These are phyloP conservation scores for Schizosaccharomyces lindneri DNA, from an alignment of 805 yeast species.

Conservation along the genomic window DNA sequence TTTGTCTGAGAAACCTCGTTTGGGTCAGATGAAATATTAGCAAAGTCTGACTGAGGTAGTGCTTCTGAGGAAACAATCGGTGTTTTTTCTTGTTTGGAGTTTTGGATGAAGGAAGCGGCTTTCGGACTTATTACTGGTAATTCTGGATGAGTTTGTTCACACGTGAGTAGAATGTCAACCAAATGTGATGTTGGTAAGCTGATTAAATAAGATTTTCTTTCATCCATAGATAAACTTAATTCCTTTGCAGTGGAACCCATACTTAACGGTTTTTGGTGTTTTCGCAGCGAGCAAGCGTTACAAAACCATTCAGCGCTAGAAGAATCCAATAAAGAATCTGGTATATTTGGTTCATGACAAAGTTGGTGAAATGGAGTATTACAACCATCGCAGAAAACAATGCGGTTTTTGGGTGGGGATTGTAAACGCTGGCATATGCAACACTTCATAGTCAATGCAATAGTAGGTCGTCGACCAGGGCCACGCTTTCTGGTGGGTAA, in stretches of 20 bases:
- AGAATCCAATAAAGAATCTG: constrained; percentile 7
- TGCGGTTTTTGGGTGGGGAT: constrained; percentile 14
- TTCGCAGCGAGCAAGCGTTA: not conserved
- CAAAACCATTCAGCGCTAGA: constrained; percentile 2
- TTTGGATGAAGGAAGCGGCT: not conserved
- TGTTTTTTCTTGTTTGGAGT: not conserved
- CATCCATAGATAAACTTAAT: not conserved
- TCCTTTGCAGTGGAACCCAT: not conserved
- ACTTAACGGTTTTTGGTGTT: not conserved
- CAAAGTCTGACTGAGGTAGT: not conserved
- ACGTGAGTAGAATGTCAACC: not conserved
- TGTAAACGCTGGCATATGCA: constrained; percentile 17
- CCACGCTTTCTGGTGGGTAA: constrained; percentile 2
- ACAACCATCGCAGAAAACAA: constrained; percentile 3
- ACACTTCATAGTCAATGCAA: constrained; percentile 11
- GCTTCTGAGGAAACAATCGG: not conserved
- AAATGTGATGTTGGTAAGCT: not conserved
- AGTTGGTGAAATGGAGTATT: not conserved
- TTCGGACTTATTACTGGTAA: not conserved
- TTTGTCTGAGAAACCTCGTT: no score
- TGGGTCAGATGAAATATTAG: no score
- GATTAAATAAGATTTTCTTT: not conserved
- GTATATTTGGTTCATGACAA: constrained; percentile 14
- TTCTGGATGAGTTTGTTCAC: not conserved
- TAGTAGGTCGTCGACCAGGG: constrained; percentile 7